Percentiles rank a stretch among this genome's conserved stretches.
Evolutionary conservation across 805 yeast genomes (phyloP).

Genomic region (Ogataea allantospora): DNA sequence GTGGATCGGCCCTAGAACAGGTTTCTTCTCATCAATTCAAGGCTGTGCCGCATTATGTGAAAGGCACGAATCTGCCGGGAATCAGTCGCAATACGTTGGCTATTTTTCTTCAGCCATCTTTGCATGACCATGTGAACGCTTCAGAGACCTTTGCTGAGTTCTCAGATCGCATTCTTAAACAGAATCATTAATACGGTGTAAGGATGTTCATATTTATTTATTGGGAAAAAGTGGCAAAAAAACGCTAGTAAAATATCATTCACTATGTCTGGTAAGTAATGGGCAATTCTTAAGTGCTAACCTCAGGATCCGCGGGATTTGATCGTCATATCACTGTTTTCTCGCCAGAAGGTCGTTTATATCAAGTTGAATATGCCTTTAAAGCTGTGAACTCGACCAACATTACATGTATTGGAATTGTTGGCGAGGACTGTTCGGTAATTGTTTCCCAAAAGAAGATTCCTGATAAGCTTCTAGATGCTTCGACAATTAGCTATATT

Average conservation of each 20-base stretch:
- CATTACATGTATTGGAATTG: conserved; percentile 82
- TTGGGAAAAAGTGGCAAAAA: conserved; percentile 9
- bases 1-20: conserved; percentile 55
- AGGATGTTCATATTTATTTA: conserved; percentile 4
- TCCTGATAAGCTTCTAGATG: conserved; percentile 90
- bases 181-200: conserved; percentile 33
- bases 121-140: conserved; percentile 46
- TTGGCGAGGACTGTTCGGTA: conserved; percentile 85
- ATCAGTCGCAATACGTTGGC: conserved; percentile 57
- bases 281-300: conserved; percentile 12
- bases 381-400: conserved; percentile 93
- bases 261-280: conserved; percentile 33
- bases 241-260: conserved; percentile 2
- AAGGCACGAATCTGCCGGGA: conserved; percentile 37
- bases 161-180: conserved; percentile 40
- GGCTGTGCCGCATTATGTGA: conserved; percentile 60
- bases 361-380: conserved; percentile 97
- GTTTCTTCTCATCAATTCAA: conserved; percentile 47
- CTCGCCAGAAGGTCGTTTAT: conserved; percentile 97
- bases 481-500: conserved; percentile 80
- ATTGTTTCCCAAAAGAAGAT: conserved; percentile 93
- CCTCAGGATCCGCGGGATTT: conserved; percentile 81
- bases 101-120: conserved; percentile 59
- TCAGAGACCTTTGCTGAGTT: conserved; percentile 49
- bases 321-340: conserved; percentile 98